Conservation (phyloP, 2,329 filamentous ascomycete species). For the Trichoderma sp. region DNA sequence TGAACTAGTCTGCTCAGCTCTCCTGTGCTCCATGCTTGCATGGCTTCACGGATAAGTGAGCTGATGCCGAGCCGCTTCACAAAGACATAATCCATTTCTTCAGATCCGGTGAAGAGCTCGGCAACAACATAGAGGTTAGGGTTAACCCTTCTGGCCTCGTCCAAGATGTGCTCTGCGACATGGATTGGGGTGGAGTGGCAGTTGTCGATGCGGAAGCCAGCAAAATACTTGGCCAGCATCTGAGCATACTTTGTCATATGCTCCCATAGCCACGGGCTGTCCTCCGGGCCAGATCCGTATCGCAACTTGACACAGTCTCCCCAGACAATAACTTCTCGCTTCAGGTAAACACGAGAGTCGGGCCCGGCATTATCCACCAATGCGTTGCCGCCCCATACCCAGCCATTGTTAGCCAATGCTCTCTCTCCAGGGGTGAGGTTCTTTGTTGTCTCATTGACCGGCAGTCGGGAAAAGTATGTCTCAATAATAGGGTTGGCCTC, state of each 20-base stretch:
- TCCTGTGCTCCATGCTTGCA: constrained; percentile 96
- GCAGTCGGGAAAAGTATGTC: constrained; percentile 89
- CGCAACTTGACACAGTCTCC: constrained; percentile 96
- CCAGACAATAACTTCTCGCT: constrained; percentile 95
- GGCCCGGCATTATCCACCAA: constrained; percentile 91
- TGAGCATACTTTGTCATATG: constrained; percentile 93
- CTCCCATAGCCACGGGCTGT: constrained; percentile 93
- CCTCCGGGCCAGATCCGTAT: constrained; percentile 75
- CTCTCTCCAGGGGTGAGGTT: constrained; percentile 74
- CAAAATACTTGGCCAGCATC: constrained; percentile 91
- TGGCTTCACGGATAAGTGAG: constrained; percentile 90
- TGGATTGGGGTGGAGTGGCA: constrained; percentile 94
- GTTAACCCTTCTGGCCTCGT: constrained; percentile 84
- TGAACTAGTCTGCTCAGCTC: constrained; percentile 93
- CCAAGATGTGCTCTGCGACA: constrained; percentile 90
- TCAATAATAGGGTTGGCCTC: constrained; percentile 80
- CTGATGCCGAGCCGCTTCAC: constrained; percentile 89
- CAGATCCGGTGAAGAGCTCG: constrained; percentile 91
- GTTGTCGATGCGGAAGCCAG: constrained; percentile 95
- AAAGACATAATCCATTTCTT: constrained; percentile 94
- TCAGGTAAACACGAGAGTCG: constrained; percentile 86
- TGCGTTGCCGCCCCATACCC: constrained; percentile 98
- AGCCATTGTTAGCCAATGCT: constrained; percentile 90
- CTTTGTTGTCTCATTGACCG: constrained; percentile 71
- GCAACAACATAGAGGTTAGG: constrained; percentile 90